Percentiles rank a stretch among this genome's conserved stretches.
These are phyloP conservation scores for Pythium brachiatum DNA, from an alignment of 352 stramenopile genomes.

Conservation along the genomic window DNA sequence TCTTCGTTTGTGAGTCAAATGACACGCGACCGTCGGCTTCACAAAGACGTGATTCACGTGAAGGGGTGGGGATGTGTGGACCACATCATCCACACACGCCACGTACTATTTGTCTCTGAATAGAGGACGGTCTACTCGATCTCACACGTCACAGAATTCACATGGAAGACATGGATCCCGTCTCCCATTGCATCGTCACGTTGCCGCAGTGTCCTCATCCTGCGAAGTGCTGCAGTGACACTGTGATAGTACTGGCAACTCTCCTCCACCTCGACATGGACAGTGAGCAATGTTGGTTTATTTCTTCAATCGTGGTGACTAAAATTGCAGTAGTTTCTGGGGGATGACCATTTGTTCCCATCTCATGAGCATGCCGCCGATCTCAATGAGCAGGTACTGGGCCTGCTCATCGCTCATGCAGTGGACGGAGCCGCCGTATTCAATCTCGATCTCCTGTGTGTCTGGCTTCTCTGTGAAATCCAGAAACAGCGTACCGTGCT, in stretches of 20 bases:
- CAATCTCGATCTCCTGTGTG: slow-evolving; percentile 26
- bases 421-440: slow-evolving; percentile 21
- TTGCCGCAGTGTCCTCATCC: too few relatives aligned
- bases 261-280: too few relatives aligned
- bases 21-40: slow-evolving; percentile 20
- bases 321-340: slow-evolving; percentile 16
- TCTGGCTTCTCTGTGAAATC: slow-evolving; percentile 24
- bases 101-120: background rate
- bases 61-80: background rate
- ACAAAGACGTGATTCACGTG: slow-evolving; percentile 12
- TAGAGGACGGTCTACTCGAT: background rate
- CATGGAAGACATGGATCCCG: too few relatives aligned
- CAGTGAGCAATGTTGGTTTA: background rate
- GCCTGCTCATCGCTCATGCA: slow-evolving; percentile 25
- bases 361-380: slow-evolving; percentile 24
- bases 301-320: background rate
- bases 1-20: slow-evolving; percentile 3
- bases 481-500: slow-evolving; percentile 24
- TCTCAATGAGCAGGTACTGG: slow-evolving; percentile 25
- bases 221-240: too few relatives aligned
- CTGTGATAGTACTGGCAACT: too few relatives aligned
- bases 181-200: too few relatives aligned
- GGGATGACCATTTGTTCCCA: slow-evolving; percentile 28
- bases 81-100: slow-evolving; percentile 1
- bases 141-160: slow-evolving; percentile 15